Conservation (phyloP, 352 stramenopile genomes). For the Globisporangium parvum region DNA sequence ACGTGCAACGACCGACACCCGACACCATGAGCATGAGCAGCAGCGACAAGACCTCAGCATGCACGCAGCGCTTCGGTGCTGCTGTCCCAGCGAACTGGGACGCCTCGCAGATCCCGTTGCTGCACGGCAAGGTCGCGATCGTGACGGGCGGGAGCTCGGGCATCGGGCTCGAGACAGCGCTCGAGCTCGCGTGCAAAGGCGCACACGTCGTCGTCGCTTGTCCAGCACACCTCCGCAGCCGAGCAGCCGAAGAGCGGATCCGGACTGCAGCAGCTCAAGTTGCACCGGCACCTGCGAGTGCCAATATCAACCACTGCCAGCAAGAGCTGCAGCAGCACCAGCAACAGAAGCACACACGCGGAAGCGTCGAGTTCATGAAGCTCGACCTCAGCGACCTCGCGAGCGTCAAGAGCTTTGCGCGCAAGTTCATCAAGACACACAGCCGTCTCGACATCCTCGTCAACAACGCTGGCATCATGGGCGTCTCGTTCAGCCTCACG, state of each 20-base stretch:
- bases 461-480: conserved; percentile 36
- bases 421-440: conserved; percentile 21
- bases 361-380: conserved; percentile 34
- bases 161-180: conserved; percentile 22
- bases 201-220: conserved; percentile 28
- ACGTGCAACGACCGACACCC: too few relatives aligned
- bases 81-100: conserved; percentile 15
- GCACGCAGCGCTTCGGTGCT: not conserved
- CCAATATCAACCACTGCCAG: not conserved
- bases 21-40: not conserved
- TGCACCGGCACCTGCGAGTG: conserved; percentile 10
- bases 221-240: conserved; percentile 1
- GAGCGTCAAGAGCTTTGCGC: conserved; percentile 25
- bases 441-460: conserved; percentile 28
- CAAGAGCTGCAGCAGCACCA: too few relatives aligned
- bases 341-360: not conserved
- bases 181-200: conserved; percentile 20
- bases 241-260: conserved; percentile 12
- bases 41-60: not conserved
- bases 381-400: conserved; percentile 27
- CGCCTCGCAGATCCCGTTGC: conserved; percentile 15
- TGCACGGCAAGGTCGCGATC: conserved; percentile 24
- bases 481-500: conserved; percentile 11
- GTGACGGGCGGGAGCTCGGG: conserved; percentile 26
- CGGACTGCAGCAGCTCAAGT: not conserved